Conservation (phyloP, 2,329 filamentous ascomycete genomes). For the Colletotrichum gloeosporioides region DNA sequence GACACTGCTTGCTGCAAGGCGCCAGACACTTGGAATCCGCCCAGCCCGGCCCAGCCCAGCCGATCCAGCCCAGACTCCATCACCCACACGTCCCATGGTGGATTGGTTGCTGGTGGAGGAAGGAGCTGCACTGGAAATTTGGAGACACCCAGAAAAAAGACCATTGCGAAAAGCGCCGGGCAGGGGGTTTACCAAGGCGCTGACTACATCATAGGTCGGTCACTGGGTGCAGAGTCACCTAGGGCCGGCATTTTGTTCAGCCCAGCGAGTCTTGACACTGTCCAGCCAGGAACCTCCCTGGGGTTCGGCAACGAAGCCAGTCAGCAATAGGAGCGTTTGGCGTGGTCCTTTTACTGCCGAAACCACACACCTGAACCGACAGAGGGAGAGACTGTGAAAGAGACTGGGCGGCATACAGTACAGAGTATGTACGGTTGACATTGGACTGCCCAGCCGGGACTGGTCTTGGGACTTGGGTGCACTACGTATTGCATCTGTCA, state of each 20-base stretch:
- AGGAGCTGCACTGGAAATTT: background rate
- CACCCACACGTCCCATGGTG: background rate
- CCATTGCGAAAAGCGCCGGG: background rate
- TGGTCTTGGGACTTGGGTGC: background rate
- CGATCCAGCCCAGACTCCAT: background rate
- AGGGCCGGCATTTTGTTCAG: background rate
- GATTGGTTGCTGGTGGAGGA: background rate
- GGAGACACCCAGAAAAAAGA: background rate
- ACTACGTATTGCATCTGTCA: conserved; percentile 5
- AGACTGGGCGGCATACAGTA: background rate
- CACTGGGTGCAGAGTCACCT: background rate
- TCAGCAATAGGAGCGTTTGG: background rate
- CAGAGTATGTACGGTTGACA: background rate
- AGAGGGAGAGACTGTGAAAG: background rate
- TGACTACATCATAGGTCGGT: conserved; percentile 16
- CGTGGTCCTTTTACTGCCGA: background rate
- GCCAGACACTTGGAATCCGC: conserved; percentile 8
- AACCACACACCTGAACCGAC: background rate
- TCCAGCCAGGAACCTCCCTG: background rate
- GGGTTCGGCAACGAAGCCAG: background rate
- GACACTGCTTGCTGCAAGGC: background rate
- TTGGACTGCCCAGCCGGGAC: background rate
- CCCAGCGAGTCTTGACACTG: background rate
- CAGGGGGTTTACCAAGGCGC: conserved; percentile 6
- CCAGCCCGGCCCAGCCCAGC: background rate